Evolutionary conservation across 2,329 filamentous ascomycete genomes (phyloP), one percentile per base, ranked within the genome.

Genomic region (Fusarium tuaranense): DNA sequence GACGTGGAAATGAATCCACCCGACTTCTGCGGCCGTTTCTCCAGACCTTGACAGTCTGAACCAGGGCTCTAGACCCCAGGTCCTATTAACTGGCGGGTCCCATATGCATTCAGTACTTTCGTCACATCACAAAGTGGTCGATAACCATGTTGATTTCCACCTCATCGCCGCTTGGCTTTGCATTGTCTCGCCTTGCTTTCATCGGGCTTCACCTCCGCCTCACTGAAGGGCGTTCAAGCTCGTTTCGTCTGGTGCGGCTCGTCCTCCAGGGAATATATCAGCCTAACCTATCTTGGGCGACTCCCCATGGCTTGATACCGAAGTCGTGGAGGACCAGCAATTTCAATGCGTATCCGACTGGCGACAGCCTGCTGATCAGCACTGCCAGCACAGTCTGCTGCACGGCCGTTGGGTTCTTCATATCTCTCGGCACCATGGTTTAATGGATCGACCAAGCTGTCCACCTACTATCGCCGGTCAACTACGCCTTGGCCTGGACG

Each of bases 1-100:
- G 76, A 78, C 76, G 76, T 78, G 76, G 70, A 73, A 72, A 69
- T 67, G 53, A 71, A 70, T 63, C 73, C 75, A 76, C 76, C 53
- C 69, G 63, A 67, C 48, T 66, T 48, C 71, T 75, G 76, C 73
- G 76, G 69, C 76, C 76, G 41, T 53, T 55, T 71, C 46, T 51
- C 53, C 38, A 68, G 70, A 63, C 74, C 76, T 53, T 75, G 38
- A 63, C 65, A 65, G 60, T 70, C 44, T 63, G 55, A 41, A 57
- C 46, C 64, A 66, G 57, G 68, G 63, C 61, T 62, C 66, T 51
- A 63, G 66, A 66, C 73, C 69, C 66, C 30, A 53, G 55, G 36
- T 67, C 66, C 58, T 61, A 59, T 70, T 62, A 53, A 74, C 51
- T 32, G 48, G 65, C 30, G 51, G 67, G 64, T 36, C 65, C 46